A percentile compares a stretch with the other conserved stretches of the same genome.
These are phyloP conservation scores for Botrytis elliptica DNA, from an alignment of 2,329 filamentous ascomycete species.

Conservation along the genomic window DNA sequence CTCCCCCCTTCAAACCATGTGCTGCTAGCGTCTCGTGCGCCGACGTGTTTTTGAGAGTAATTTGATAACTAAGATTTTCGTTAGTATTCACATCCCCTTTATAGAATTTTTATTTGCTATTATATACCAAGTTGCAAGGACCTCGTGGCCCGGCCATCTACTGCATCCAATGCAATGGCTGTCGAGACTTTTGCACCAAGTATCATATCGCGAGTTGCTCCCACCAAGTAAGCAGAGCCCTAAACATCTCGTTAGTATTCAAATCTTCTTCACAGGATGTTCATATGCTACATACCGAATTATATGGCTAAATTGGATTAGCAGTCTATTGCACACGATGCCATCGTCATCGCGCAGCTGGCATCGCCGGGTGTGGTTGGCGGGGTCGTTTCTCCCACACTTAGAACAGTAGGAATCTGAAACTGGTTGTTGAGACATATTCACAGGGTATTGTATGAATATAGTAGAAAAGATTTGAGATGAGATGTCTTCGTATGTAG, in stretches of 20 bases:
- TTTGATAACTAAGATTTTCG: neutral
- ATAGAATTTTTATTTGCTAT: neutral
- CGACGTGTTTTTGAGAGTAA: neutral
- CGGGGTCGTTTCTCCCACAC: fast-evolving
- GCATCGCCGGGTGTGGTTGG: fast-evolving
- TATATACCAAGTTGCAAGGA: neutral
- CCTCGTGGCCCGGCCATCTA: neutral
- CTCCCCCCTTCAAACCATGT: neutral
- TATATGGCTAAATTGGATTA: fast-evolving
- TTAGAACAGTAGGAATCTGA: neutral
- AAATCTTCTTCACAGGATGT: neutral
- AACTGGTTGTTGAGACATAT: no score
- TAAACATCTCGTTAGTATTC: neutral
- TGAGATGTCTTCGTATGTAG: no score
- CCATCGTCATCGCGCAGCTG: fast-evolving
- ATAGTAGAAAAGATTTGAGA: no score
- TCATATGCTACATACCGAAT: neutral
- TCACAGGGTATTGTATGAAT: no score
- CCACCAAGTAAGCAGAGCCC: neutral
- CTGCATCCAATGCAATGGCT: neutral
- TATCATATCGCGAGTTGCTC: neutral
- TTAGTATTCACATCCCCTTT: neutral
- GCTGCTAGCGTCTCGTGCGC: neutral
- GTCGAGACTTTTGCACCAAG: neutral
- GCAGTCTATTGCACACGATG: neutral